Conservation (phyloP, 106 monocot genomes). For the Allium cepa region DNA sequence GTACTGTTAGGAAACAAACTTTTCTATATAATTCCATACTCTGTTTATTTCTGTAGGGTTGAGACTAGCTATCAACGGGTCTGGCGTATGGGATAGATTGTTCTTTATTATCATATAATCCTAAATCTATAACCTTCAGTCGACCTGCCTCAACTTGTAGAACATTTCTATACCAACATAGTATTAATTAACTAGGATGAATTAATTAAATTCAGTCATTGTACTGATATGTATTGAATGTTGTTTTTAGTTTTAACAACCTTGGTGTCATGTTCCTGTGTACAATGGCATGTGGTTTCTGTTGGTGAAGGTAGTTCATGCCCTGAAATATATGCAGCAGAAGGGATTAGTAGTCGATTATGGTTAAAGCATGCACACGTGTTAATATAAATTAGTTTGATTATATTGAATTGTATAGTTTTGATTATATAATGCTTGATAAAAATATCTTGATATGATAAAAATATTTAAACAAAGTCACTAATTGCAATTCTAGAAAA, state of each 20-base stretch:
- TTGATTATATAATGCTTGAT: no score
- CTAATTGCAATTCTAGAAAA: no score
- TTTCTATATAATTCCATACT: no score
- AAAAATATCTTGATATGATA: no score
- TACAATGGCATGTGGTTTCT: conserved; percentile 22
- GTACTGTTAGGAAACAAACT: no score
- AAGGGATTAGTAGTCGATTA: not conserved
- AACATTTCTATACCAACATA: conserved; percentile 13
- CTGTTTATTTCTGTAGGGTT: no score
- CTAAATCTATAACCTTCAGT: conserved; percentile 20
- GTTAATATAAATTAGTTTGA: no score
- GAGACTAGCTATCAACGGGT: no score
- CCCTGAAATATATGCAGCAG: conserved; percentile 10
- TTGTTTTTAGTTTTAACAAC: not conserved
- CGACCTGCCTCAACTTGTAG: conserved; percentile 19
- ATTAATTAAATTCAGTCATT: no score
- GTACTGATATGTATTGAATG: not conserved
- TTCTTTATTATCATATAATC: conserved; percentile 10
- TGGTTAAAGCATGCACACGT: not conserved
- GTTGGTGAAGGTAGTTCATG: conserved; percentile 23
- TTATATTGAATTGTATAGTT: no score
- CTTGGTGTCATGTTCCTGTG: conserved; percentile 22
- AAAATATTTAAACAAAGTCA: no score
- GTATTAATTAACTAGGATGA: not conserved
- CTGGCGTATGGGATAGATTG: conserved; percentile 10